phyloP scores from a whole-genome alignment of 805 yeast species.

The Limtongia smithiae region DNA sequence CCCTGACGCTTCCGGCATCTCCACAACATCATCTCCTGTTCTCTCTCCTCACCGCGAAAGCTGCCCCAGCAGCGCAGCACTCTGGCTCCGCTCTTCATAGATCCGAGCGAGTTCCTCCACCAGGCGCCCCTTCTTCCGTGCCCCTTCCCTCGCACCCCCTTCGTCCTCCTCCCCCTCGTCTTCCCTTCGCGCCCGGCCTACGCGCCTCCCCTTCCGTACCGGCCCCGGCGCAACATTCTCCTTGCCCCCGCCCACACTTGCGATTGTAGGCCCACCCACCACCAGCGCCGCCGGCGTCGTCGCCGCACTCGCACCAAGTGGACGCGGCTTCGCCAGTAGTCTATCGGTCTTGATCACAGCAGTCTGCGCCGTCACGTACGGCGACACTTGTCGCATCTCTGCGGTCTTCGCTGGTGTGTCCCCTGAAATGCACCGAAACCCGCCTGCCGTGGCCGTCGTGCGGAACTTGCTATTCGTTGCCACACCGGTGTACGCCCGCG shows the following conservation, averaged over 20 bases:
- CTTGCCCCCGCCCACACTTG: conserved; percentile 1
- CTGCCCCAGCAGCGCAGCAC: conserved; percentile 24
- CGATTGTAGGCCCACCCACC: neutral
- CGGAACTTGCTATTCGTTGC: neutral
- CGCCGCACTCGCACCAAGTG: neutral
- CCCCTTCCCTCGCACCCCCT: neutral
- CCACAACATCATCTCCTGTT: neutral
- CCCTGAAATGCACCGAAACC: conserved; percentile 25
- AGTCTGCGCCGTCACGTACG: conserved; percentile 19
- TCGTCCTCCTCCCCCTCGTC: neutral
- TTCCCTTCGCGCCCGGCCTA: neutral
- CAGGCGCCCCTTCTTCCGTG: conserved; percentile 24
- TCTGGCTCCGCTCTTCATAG: conserved; percentile 30
- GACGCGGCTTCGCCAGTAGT: neutral
- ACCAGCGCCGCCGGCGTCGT: neutral
- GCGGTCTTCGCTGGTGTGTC: conserved; percentile 15
- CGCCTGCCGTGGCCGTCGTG: no score
- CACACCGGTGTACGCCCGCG: conserved; percentile 1
- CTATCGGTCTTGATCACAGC: neutral
- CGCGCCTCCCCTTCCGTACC: neutral
- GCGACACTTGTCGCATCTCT: conserved; percentile 20
- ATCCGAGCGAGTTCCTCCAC: conserved; percentile 27
- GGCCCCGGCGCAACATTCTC: conserved; percentile 9
- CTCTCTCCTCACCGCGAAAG: conserved; percentile 3
- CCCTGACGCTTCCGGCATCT: no score